Evolutionary conservation across 2,329 filamentous ascomycete species (phyloP), one percentile per base, ranked within the genome.

Genomic region (Cercospora janseana): DNA sequence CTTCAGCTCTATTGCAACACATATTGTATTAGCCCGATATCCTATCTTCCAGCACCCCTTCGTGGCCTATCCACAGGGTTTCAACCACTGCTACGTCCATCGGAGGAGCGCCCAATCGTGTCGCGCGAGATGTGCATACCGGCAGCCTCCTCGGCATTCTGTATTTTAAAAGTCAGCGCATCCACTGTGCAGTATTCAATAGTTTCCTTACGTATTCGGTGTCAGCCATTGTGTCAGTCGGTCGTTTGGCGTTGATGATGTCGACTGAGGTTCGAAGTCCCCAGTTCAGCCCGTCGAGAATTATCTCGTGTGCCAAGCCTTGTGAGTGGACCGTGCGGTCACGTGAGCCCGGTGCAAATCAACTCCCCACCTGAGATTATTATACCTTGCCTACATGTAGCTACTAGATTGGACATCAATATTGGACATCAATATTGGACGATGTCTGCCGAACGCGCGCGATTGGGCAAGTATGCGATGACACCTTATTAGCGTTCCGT

Each of bases 101-200:
- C 41, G 55, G 60, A 58, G 59, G 60, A 54, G 60, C 58, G 57
- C 58, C 53, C 50, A 46, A 51, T 52, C 38, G 47, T 51, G 56
- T 56, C 41, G 41, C 51, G 47, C 40, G 52, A 50, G 54, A 52
- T 55, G 53, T 54, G 59, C 80, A 70, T 82, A 83, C 79, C 80
- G 75, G 90, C 92, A 79, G 92, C 92, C 83, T 93, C 88, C 82
- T 94, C 90, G 75, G 91, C 86, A 81, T 96, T 92, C 90, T 95
- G 70, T 67, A 47, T 37, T 45, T 26, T 23, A 6, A 49, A 61
- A 65, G 64, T 50, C 24, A 29, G 23, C 28, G 13, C 15, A 24
- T 23, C 7, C 31, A 16, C 27, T 37, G 10, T 10, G 8, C n/a
- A 57, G 59, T 48, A 59, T 56, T 44, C 13, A 27, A 32, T n/a